phyloP scores from a whole-genome alignment of 2,329 filamentous ascomycete genomes.

The Coleophoma cylindrospora region DNA sequence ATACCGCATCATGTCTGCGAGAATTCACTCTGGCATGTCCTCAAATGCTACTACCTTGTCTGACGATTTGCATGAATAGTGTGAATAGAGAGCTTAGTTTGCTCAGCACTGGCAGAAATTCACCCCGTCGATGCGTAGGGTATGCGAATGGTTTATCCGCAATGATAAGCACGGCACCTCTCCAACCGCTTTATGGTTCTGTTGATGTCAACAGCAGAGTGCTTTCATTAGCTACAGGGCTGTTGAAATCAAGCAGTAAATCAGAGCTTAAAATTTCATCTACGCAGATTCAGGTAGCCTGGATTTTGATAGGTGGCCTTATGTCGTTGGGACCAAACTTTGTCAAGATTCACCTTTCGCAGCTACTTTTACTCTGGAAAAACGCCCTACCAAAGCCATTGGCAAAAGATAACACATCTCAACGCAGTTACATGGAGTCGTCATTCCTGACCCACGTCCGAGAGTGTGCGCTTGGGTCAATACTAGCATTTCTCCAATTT shows the following conservation, averaged over 20 bases:
- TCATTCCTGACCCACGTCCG: constrained; percentile 92
- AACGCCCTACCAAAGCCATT: constrained; percentile 93
- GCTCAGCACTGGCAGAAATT: constrained; percentile 69
- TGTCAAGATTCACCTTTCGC: constrained; percentile 95
- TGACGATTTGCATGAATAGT: constrained; percentile 96
- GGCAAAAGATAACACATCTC: constrained; percentile 84
- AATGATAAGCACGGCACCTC: constrained; percentile 81
- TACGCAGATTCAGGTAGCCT: constrained; percentile 95
- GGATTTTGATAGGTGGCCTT: constrained; percentile 92
- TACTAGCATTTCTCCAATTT: constrained; percentile 88
- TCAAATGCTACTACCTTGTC: constrained; percentile 82
- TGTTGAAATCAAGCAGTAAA: constrained; percentile 88
- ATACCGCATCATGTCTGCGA: constrained; percentile 80
- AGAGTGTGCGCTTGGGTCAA: constrained; percentile 88
- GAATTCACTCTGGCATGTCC: constrained; percentile 86
- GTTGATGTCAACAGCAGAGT: constrained; percentile 93
- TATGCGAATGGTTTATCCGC: constrained; percentile 90
- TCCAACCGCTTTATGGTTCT: constrained; percentile 87
- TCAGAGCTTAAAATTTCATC: constrained; percentile 87
- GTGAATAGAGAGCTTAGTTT: constrained; percentile 80
- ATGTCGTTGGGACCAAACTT: constrained; percentile 98
- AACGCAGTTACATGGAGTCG: constrained; percentile 79
- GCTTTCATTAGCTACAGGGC: constrained; percentile 81
- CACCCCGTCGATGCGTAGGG: constrained; percentile 78
- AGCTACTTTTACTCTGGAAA: constrained; percentile 91